Evolutionary conservation across 495 filamentous ascomycete species (phyloP).

Genomic region (Hypoxylon perforatum): DNA sequence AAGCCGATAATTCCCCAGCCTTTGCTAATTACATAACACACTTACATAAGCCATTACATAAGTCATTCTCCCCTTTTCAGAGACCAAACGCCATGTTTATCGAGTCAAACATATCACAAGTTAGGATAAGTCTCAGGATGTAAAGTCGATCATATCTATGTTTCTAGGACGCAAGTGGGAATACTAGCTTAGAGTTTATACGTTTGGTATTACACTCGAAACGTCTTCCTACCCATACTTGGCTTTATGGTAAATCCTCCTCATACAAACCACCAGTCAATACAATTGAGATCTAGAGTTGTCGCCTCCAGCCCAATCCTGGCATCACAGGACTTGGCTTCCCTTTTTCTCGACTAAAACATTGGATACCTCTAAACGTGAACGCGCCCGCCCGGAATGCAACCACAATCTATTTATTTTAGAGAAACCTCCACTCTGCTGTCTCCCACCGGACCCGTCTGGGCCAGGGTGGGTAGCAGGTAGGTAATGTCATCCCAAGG

Average conservation of each 20-base stretch:
- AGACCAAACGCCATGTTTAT: too few relatives aligned
- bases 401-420: conserved; percentile 40
- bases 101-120: neutral
- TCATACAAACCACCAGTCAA: conserved; percentile 32
- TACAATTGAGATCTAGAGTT: conserved; percentile 22
- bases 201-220: conserved; percentile 28
- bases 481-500: conserved; percentile 99
- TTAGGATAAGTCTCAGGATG: neutral
- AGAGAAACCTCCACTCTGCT: conserved; percentile 90
- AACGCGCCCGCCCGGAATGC: conserved; percentile 15
- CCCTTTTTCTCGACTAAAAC: conserved; percentile 5
- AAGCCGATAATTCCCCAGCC: conserved; percentile 16
- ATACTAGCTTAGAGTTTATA: conserved; percentile 13
- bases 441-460: conserved; percentile 80
- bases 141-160: neutral
- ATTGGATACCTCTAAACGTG: conserved; percentile 24
- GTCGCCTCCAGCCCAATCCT: conserved; percentile 9
- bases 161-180: neutral
- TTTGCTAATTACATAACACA: neutral
- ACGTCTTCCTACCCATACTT: conserved; percentile 17
- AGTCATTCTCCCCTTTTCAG: too few relatives aligned
- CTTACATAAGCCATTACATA: conserved; percentile 2
- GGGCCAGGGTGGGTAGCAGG: conserved; percentile 83
- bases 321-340: conserved; percentile 11
- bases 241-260: conserved; percentile 29